Conservation (phyloP, 805 yeast genomes). For the Starmerella scarabaei region DNA sequence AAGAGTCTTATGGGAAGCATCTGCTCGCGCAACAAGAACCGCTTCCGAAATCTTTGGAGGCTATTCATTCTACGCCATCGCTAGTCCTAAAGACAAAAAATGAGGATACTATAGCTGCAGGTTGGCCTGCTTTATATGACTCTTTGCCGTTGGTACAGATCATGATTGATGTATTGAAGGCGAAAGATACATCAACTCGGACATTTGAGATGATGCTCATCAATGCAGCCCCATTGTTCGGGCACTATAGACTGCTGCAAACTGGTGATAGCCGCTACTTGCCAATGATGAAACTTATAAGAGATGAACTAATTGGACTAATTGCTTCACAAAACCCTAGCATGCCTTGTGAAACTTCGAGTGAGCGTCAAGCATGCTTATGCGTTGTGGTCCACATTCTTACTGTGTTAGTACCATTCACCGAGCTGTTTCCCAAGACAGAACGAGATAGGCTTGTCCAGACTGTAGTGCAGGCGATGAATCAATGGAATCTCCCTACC, state of each 20-base stretch:
- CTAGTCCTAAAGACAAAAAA: conserved; percentile 21
- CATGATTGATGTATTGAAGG: conserved; percentile 33
- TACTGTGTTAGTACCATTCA: conserved; percentile 42
- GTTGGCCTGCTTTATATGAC: conserved; percentile 27
- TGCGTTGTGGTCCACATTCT: conserved; percentile 39
- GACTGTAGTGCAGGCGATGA: conserved; percentile 46
- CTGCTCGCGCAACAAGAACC: conserved; percentile 26
- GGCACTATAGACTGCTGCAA: conserved; percentile 33
- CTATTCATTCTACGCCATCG: conserved; percentile 26
- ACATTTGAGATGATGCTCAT: conserved; percentile 48
- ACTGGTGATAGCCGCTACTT: conserved; percentile 27
- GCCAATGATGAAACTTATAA: conserved; percentile 1
- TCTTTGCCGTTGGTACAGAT: conserved; percentile 41
- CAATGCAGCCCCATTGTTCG: conserved; percentile 36
- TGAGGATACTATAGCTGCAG: neutral
- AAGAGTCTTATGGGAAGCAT: conserved; percentile 16
- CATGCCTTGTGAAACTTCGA: conserved; percentile 3
- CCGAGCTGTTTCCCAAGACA: conserved; percentile 37
- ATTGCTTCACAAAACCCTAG: conserved; percentile 8
- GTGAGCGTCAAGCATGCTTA: conserved; percentile 29
- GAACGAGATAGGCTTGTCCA: conserved; percentile 55
- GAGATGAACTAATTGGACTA: conserved; percentile 7
- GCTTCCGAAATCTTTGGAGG: conserved; percentile 30
- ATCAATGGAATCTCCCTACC: conserved; percentile 52
- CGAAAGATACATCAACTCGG: conserved; percentile 47